These are phyloP conservation scores for Lycium ferocissimum DNA, from an alignment of 257 asterid species.

Conservation along the genomic window DNA sequence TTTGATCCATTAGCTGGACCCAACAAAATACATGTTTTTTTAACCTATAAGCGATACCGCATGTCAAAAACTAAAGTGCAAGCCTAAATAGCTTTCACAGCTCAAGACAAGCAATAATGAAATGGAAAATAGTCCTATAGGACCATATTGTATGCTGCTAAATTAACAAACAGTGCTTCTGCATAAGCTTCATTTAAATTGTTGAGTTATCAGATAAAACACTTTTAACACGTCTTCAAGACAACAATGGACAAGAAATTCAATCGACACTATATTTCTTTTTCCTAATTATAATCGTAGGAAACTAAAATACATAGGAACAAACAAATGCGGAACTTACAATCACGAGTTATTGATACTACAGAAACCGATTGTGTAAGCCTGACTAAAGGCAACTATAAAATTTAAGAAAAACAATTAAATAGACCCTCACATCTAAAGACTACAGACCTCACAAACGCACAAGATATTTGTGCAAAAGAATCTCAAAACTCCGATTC, in stretches of 20 bases:
- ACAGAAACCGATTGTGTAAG: conserved; percentile 45
- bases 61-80: not conserved
- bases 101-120: not conserved
- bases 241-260: conserved; percentile 3
- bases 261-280: not conserved
- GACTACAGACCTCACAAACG: conserved; percentile 41
- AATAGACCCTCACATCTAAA: conserved; percentile 30
- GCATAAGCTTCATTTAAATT: not conserved
- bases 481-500: conserved; percentile 57
- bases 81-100: conserved; percentile 8
- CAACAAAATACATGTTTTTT: no score
- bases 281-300: conserved; percentile 19
- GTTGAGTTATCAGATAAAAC: not conserved
- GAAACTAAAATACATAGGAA: conserved; percentile 42
- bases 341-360: conserved; percentile 37
- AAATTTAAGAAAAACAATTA: conserved; percentile 21
- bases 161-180: not conserved
- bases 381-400: conserved; percentile 37
- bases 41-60: not conserved
- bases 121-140: not conserved
- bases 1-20: not conserved
- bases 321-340: conserved; percentile 47
- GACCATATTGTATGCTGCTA: not conserved
- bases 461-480: conserved; percentile 61
- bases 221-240: not conserved